phyloP scores from a whole-genome alignment of 352 stramenopile genomes.

The Thalassiosira livingstoniorum region DNA sequence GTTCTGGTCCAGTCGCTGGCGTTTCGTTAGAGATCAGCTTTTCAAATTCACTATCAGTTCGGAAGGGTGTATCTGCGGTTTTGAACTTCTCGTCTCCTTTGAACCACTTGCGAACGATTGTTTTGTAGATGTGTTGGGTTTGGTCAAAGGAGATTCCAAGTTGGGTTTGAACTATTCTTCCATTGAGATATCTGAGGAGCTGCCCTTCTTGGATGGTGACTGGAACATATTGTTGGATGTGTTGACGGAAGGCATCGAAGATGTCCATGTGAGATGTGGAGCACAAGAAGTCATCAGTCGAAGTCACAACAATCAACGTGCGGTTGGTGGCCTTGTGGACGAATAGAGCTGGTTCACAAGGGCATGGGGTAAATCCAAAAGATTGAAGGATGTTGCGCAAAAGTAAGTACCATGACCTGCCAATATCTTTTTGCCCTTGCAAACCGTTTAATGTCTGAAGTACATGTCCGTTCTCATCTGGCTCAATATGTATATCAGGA shows the following conservation, averaged over 20 bases:
- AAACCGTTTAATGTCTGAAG: slow-evolving; percentile 27
- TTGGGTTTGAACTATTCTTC: slow-evolving; percentile 21
- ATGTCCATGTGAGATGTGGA: slow-evolving; percentile 11
- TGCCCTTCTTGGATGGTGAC: slow-evolving; percentile 23
- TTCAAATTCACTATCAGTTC: slow-evolving; percentile 40
- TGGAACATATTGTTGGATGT: slow-evolving; percentile 28
- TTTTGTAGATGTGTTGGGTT: slow-evolving; percentile 43
- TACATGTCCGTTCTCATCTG: slow-evolving; percentile 16
- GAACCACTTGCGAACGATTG: slow-evolving; percentile 31
- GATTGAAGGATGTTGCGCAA: slow-evolving; percentile 6
- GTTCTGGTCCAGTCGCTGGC: slow-evolving; percentile 14
- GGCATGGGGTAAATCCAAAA: slow-evolving; percentile 26
- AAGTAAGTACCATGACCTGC: slow-evolving; percentile 31
- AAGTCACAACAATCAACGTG: slow-evolving; percentile 42
- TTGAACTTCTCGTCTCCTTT: not conserved
- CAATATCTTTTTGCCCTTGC: slow-evolving; percentile 36
- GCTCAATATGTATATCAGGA: slow-evolving; percentile 21
- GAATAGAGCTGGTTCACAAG: slow-evolving; percentile 19
- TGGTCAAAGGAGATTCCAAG: slow-evolving; percentile 25
- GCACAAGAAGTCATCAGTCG: slow-evolving; percentile 55
- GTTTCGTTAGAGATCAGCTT: slow-evolving; percentile 22
- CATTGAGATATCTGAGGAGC: slow-evolving; percentile 39
- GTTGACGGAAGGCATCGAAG: not conserved
- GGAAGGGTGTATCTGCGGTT: slow-evolving; percentile 32
- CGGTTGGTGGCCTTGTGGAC: slow-evolving; percentile 2